Evolutionary conservation across 352 stramenopile species (phyloP).

Genomic region (Pythium apleroticum): DNA sequence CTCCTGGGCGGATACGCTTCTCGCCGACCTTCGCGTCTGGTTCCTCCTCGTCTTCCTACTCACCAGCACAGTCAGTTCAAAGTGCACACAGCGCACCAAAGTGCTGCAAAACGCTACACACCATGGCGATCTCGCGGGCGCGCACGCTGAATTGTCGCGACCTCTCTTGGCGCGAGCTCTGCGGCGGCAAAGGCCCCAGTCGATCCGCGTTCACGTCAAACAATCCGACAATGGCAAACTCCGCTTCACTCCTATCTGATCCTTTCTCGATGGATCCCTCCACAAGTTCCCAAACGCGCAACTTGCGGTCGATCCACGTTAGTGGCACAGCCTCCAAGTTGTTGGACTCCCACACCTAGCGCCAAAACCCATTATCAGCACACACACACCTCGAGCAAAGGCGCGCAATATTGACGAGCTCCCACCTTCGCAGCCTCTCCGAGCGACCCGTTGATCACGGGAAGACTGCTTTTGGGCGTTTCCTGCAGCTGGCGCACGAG

Average conservation of each 20-base stretch:
- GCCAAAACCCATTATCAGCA: neutral
- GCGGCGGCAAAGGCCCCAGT: conserved; percentile 11
- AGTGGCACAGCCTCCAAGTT: conserved; percentile 20
- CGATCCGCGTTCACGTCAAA: conserved; percentile 21
- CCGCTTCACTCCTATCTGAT: neutral
- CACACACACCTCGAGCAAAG: neutral
- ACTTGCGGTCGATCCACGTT: conserved; percentile 11
- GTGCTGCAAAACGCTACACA: too few species aligned
- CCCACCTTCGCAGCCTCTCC: conserved; percentile 11
- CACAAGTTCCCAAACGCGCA: conserved; percentile 6
- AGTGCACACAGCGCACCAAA: too few species aligned
- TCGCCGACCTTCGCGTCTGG: conserved; percentile 8
- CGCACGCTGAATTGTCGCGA: conserved; percentile 23
- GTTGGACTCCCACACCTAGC: conserved; percentile 28
- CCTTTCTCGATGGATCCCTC: neutral
- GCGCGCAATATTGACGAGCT: neutral
- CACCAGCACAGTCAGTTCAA: neutral
- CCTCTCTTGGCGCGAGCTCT: conserved; percentile 11
- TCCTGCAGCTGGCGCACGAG: conserved; percentile 26
- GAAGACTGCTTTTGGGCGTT: neutral
- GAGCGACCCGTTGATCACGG: neutral
- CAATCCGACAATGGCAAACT: conserved; percentile 21
- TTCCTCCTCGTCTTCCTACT: neutral
- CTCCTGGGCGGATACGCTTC: conserved; percentile 1
- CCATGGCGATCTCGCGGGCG: conserved; percentile 12